Percentiles rank a stretch among this genome's conserved stretches.
phyloP scores from a whole-genome alignment of 2,329 filamentous ascomycete species.

The Pseudocercospora fuligena region DNA sequence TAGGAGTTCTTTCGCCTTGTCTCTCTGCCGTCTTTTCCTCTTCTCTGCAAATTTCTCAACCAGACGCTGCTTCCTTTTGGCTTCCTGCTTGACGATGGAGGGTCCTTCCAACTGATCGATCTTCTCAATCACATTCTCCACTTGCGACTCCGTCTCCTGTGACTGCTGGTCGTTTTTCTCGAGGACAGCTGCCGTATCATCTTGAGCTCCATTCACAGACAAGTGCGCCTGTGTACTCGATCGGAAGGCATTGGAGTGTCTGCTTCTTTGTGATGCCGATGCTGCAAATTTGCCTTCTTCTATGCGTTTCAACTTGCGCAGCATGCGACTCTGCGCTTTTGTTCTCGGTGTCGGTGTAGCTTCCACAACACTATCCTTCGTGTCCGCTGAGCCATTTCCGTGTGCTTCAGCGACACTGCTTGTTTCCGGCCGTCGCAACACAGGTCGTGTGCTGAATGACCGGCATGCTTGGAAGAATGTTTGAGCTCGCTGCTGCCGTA shows the following conservation, averaged over 20 bases:
- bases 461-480: constrained; percentile 22
- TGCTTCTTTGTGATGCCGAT: background rate
- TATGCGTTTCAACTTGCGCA: constrained; percentile 26
- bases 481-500: constrained; percentile 27
- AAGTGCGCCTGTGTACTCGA: background rate
- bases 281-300: constrained; percentile 22
- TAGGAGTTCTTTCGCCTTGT: background rate
- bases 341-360: background rate
- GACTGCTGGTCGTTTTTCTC: background rate
- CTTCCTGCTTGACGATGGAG: constrained; percentile 16
- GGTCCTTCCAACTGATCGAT: constrained; percentile 29
- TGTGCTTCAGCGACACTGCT: constrained; percentile 9
- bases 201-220: background rate
- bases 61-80: constrained; percentile 7
- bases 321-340: constrained; percentile 20
- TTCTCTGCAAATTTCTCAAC: constrained; percentile 19
- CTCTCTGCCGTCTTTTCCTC: constrained; percentile 9
- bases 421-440: constrained; percentile 17
- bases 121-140: constrained; percentile 28
- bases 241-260: background rate
- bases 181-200: background rate
- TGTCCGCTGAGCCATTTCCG: background rate
- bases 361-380: background rate
- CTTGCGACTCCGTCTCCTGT: constrained; percentile 3
- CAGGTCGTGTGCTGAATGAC: constrained; percentile 20